Conservation (phyloP, 164 flowering plant genomes). For the Magnolia sinica region DNA sequence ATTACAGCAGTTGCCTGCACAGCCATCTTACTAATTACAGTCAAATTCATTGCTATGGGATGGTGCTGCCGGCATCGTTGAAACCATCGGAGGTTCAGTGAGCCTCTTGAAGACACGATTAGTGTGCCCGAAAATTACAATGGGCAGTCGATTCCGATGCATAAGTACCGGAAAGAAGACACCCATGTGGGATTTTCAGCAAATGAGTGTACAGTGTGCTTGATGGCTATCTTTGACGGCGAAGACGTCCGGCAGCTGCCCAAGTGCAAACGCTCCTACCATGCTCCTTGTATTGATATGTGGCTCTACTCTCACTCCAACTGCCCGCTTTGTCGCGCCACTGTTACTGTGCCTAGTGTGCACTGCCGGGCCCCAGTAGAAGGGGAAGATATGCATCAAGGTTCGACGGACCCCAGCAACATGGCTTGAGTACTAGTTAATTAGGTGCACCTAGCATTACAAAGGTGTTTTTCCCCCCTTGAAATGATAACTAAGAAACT, state of each 20-base stretch:
- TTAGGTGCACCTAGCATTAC: too few relatives aligned
- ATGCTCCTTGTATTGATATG: conserved; percentile 62
- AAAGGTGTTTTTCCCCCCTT: too few relatives aligned
- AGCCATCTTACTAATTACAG: background rate
- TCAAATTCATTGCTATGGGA: background rate
- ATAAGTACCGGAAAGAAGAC: background rate
- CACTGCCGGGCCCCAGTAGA: too few relatives aligned
- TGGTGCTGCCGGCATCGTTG: background rate
- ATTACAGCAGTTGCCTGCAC: background rate
- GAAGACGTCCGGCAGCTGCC: conserved; percentile 52
- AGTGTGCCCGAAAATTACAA: background rate
- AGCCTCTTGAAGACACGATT: background rate
- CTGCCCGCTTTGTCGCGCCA: conserved; percentile 65
- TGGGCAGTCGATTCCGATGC: background rate
- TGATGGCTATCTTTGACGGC: conserved; percentile 51
- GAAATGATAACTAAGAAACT: too few relatives aligned
- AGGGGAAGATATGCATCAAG: too few relatives aligned
- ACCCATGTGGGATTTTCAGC: background rate
- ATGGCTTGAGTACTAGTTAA: too few relatives aligned
- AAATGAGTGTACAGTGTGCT: conserved; percentile 58
- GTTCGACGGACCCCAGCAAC: too few relatives aligned
- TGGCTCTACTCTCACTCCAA: conserved; percentile 73
- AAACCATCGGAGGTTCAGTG: background rate
- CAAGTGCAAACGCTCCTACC: conserved; percentile 57
- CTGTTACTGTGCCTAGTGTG: background rate